Percentiles rank a stretch among this genome's conserved stretches.
These are phyloP conservation scores for Podila horticola DNA, from an alignment of 192 early-diverging fungal species.

Conservation along the genomic window DNA sequence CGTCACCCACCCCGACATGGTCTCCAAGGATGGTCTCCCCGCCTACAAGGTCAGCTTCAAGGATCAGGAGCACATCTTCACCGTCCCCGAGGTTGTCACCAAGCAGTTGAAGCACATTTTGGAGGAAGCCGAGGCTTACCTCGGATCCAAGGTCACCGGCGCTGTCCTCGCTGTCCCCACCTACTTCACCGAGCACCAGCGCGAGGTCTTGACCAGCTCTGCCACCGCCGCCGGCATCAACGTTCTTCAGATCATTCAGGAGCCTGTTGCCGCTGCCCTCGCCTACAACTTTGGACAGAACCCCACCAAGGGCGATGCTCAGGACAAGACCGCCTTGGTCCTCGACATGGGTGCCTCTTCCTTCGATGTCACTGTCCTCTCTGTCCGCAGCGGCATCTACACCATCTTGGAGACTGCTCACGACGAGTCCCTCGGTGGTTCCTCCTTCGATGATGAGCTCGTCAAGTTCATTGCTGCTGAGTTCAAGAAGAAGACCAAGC, in stretches of 20 bases:
- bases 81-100: constrained; percentile 78
- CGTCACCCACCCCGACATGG: constrained; percentile 60
- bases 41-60: constrained; percentile 74
- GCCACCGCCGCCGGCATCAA: constrained; percentile 83
- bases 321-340: constrained; percentile 84
- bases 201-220: constrained; percentile 70
- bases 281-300: constrained; percentile 78
- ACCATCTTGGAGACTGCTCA: constrained; percentile 82
- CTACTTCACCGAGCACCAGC: constrained; percentile 82
- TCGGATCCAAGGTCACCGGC: constrained; percentile 81
- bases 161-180: constrained; percentile 89
- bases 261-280: constrained; percentile 91
- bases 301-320: constrained; percentile 57
- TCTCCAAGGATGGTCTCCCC: constrained; percentile 63
- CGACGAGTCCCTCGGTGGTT: constrained; percentile 83
- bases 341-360: constrained; percentile 90
- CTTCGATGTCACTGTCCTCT: constrained; percentile 84
- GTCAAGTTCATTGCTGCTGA: constrained; percentile 83
- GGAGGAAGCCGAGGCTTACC: constrained; percentile 90
- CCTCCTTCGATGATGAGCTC: constrained; percentile 86
- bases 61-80: constrained; percentile 68
- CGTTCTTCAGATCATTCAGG: constrained; percentile 83
- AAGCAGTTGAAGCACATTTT: constrained; percentile 84
- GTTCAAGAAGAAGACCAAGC: constrained; percentile 88
- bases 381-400: constrained; percentile 85